Percentiles rank a stretch among this genome's conserved stretches.
These are phyloP conservation scores for Ampelocalamus luodianensis DNA, from an alignment of 176 grass and related monocot genomes.

Conservation along the genomic window DNA sequence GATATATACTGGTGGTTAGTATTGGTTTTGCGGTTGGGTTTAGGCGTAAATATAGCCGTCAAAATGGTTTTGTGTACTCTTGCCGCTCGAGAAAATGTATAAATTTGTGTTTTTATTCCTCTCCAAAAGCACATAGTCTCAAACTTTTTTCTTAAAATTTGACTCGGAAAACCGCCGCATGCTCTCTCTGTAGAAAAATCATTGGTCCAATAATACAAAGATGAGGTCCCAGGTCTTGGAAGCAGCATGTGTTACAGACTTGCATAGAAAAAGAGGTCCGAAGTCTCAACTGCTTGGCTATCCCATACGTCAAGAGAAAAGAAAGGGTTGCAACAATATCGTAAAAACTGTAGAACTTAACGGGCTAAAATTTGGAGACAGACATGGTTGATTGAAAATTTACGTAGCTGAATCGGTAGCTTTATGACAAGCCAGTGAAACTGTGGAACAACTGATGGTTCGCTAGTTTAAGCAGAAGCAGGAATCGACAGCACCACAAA, in stretches of 20 bases:
- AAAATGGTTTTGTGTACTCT: not conserved
- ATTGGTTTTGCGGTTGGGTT: conserved; percentile 31
- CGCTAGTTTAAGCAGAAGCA: no score
- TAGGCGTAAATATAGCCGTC: conserved; percentile 14
- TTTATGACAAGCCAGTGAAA: no score
- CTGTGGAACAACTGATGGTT: no score
- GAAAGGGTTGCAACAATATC: no score
- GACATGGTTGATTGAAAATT: no score
- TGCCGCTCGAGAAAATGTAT: not conserved
- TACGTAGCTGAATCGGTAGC: no score
- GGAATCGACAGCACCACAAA: no score
- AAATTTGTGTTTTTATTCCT: not conserved
- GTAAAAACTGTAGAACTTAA: no score
- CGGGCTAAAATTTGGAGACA: no score
- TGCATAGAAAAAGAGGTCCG: not conserved
- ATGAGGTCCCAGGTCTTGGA: not conserved
- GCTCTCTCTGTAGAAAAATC: not conserved
- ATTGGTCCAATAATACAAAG: not conserved
- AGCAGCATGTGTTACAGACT: not conserved
- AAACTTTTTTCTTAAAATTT: not conserved
- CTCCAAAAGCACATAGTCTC: not conserved
- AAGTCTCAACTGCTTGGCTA: no score
- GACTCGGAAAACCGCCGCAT: not conserved
- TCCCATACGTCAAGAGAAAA: no score
- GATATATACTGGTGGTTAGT: conserved; percentile 47